These are phyloP conservation scores for Vachellia pachyceras DNA, from an alignment of 306 rosid genomes.

Conservation along the genomic window DNA sequence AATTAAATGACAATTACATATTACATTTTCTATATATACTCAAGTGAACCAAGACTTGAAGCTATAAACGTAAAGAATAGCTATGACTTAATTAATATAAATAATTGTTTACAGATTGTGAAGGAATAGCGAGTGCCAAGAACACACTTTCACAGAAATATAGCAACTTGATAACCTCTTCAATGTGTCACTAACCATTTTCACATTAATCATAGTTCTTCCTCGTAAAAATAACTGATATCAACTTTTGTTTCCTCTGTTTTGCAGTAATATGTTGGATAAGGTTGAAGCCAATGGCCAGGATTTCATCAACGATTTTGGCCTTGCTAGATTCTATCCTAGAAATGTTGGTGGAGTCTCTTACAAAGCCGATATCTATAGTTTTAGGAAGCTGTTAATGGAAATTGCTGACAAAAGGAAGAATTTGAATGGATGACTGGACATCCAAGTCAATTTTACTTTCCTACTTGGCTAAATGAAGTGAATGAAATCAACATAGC, in stretches of 20 bases:
- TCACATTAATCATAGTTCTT: background rate
- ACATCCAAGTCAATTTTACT: background rate
- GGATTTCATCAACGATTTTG: no score
- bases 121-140: background rate
- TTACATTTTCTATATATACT: no score
- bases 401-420: background rate
- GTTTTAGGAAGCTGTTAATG: background rate
- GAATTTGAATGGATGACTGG: background rate
- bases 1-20: no score
- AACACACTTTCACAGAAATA: background rate
- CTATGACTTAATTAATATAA: no score
- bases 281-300: no score
- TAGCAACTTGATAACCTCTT: background rate
- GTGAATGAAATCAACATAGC: background rate
- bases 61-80: no score
- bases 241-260: background rate
- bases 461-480: background rate
- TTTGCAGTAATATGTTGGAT: background rate
- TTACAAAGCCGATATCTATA: background rate
- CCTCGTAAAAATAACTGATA: background rate
- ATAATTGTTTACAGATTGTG: background rate
- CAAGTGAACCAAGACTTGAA: no score
- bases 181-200: background rate
- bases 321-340: background rate
- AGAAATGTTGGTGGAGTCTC: background rate